These are phyloP conservation scores for Mercurialis annua DNA, from an alignment of 345 rosid genomes.

Conservation along the genomic window DNA sequence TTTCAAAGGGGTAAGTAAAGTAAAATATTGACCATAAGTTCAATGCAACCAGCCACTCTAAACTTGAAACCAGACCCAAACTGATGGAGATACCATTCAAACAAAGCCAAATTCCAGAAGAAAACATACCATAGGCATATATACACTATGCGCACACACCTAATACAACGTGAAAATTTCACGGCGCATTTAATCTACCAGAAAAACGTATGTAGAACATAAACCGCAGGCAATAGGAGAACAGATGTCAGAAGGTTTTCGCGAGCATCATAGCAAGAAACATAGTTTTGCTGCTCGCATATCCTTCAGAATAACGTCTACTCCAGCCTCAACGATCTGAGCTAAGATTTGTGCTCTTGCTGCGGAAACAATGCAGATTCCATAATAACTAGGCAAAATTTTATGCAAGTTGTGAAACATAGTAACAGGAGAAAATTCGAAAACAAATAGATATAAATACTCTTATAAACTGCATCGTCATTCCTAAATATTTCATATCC, in stretches of 20 bases:
- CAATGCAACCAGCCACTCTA: too few species aligned
- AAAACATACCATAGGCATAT: too few species aligned
- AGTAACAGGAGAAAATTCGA: background rate
- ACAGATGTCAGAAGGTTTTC: background rate
- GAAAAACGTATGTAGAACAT: background rate
- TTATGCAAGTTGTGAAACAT: background rate
- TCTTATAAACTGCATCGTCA: background rate
- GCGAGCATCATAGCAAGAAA: background rate
- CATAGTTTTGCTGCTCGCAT: background rate
- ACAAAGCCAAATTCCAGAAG: too few species aligned
- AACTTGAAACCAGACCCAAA: too few species aligned
- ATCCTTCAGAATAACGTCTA: background rate
- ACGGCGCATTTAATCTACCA: background rate
- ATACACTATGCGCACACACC: too few species aligned
- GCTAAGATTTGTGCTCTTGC: too few species aligned
- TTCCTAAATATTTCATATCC: background rate
- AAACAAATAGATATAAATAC: too few species aligned
- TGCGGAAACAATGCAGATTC: background rate
- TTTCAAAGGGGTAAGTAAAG: too few species aligned
- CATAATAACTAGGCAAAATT: background rate
- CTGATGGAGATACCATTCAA: too few species aligned
- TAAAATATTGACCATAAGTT: too few species aligned
- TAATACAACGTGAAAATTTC: background rate
- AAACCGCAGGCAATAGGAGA: background rate
- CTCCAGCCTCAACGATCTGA: background rate